Percentiles rank a stretch among this genome's conserved stretches.
Evolutionary conservation across 2,329 filamentous ascomycete genomes (phyloP).

Genomic region (Penicillium carneum): DNA sequence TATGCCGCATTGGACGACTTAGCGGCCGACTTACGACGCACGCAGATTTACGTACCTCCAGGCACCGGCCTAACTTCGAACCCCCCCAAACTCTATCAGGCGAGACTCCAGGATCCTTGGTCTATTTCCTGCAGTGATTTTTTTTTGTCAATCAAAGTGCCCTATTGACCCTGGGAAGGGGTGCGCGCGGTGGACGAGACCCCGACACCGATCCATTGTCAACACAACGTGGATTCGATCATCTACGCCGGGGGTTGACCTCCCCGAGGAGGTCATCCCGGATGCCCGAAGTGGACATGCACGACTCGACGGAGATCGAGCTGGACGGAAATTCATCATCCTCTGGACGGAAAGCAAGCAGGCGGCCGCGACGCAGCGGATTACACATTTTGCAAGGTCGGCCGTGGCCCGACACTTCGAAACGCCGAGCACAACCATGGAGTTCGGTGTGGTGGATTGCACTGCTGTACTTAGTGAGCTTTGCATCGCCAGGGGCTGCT

Average conservation of each 20-base stretch:
- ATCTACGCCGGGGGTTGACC: conserved; percentile 49
- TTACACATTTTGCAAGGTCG: conserved; percentile 24
- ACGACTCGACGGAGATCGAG: conserved; percentile 34
- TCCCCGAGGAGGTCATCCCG: conserved; percentile 52
- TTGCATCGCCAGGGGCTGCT: conserved; percentile 60
- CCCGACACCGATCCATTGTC: conserved; percentile 23
- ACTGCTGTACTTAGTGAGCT: conserved; percentile 34
- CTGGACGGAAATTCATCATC: conserved; percentile 19
- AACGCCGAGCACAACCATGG: conserved; percentile 27
- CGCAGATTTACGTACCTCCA: conserved; percentile 11
- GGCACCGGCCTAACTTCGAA: conserved; percentile 12
- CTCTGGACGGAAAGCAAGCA: conserved; percentile 13
- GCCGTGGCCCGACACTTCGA: conserved; percentile 35
- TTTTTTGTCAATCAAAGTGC: background rate
- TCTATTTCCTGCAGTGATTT: background rate
- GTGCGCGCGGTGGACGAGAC: conserved; percentile 8
- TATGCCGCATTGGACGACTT: conserved; percentile 13
- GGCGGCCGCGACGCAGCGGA: conserved; percentile 19
- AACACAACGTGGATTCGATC: conserved; percentile 49
- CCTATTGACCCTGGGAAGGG: conserved; percentile 14
- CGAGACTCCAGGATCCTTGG: background rate
- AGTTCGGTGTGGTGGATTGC: conserved; percentile 27
- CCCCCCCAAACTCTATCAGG: background rate
- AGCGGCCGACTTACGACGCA: conserved; percentile 9
- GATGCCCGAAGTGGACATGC: conserved; percentile 43